These are phyloP conservation scores for Chaetomium strumarium DNA, from an alignment of 2,329 filamentous ascomycete genomes.

Conservation along the genomic window DNA sequence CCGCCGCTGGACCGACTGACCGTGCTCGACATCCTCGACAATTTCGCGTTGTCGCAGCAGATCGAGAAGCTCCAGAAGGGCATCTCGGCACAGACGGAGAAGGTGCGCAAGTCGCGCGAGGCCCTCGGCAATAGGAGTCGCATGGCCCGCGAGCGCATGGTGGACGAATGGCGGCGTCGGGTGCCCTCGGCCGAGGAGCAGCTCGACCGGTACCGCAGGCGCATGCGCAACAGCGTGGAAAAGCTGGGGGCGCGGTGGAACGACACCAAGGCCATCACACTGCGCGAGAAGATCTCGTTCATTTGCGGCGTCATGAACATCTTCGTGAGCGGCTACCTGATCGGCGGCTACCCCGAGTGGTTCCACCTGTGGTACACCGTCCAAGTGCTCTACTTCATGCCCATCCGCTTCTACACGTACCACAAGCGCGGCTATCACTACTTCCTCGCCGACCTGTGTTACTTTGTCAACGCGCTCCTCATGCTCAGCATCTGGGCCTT, in stretches of 20 bases:
- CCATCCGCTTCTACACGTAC: conserved; percentile 87
- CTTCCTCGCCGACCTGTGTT: conserved; percentile 94
- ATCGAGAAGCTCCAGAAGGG: conserved; percentile 85
- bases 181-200: conserved; percentile 87
- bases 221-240: conserved; percentile 85
- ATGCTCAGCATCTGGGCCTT: conserved; percentile 85
- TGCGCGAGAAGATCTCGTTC: conserved; percentile 91
- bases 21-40: conserved; percentile 90
- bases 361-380: conserved; percentile 91
- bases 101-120: conserved; percentile 75
- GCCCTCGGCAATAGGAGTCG: conserved; percentile 69
- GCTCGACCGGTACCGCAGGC: conserved; percentile 80
- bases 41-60: conserved; percentile 82
- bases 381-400: conserved; percentile 93
- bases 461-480: conserved; percentile 89
- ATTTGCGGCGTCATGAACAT: conserved; percentile 96
- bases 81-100: conserved; percentile 75
- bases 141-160: conserved; percentile 78
- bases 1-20: conserved; percentile 85
- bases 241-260: conserved; percentile 81
- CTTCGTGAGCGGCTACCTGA: conserved; percentile 90
- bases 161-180: conserved; percentile 86
- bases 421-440: conserved; percentile 91
- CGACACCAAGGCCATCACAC: conserved; percentile 79
- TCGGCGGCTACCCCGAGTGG: conserved; percentile 76